Percentiles rank a stretch among this genome's conserved stretches.
These are phyloP conservation scores for Baeospora myosura DNA, from an alignment of 1,284 basidiomycete genomes.

Conservation along the genomic window DNA sequence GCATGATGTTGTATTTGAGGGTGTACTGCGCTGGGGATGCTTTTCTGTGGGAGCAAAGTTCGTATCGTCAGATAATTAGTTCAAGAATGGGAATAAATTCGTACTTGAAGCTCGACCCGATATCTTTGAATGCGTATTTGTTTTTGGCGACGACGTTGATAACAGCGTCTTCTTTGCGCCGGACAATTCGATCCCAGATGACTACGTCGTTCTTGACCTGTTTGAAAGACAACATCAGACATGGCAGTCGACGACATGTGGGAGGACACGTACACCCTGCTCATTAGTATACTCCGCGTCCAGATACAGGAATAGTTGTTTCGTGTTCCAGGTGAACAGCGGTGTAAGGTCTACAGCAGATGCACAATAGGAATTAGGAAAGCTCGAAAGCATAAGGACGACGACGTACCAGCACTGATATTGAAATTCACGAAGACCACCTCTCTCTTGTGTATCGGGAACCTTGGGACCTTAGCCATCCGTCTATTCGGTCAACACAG, in stretches of 20 bases:
- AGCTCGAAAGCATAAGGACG: constrained; percentile 5
- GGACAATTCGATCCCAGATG: constrained; percentile 87
- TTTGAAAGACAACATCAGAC: constrained; percentile 2
- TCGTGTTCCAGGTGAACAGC: constrained; percentile 92
- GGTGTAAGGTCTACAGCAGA: constrained; percentile 57
- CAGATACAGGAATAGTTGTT: constrained; percentile 83
- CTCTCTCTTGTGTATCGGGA: constrained; percentile 56
- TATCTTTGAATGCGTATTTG: constrained; percentile 80
- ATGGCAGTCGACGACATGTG: constrained; percentile 6
- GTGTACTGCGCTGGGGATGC: constrained; percentile 61
- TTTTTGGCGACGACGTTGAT: constrained; percentile 64
- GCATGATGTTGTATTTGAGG: constrained; percentile 88
- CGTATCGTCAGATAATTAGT: constrained; percentile 2
- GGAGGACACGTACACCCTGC: constrained; percentile 54
- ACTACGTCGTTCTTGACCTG: constrained; percentile 80
- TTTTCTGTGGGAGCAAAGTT: constrained; percentile 36
- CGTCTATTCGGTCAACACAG: constrained; percentile 28
- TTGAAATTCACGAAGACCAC: constrained; percentile 75
- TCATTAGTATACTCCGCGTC: constrained; percentile 71
- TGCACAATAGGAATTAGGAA: constrained; percentile 3
- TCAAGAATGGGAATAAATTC: constrained; percentile 24
- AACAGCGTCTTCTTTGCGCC: constrained; percentile 66
- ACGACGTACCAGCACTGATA: constrained; percentile 57
- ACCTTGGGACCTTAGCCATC: constrained; percentile 47
- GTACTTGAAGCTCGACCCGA: constrained; percentile 73